These are phyloP conservation scores for Eucalyptus microcorys DNA, from an alignment of 345 rosid genomes.

Conservation along the genomic window DNA sequence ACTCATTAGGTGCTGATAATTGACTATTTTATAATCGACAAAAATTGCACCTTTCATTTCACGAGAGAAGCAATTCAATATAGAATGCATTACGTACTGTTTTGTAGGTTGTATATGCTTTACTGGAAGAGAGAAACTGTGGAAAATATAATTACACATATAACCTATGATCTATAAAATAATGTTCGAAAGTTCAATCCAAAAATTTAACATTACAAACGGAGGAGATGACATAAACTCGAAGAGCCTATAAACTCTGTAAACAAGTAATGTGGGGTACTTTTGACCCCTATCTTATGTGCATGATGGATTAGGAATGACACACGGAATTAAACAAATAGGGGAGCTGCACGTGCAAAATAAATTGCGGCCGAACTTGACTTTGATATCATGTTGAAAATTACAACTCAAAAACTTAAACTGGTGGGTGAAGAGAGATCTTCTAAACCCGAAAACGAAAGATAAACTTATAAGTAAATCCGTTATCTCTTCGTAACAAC, in stretches of 20 bases:
- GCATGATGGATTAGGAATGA: not conserved
- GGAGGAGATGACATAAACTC: not conserved
- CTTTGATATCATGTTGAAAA: not conserved
- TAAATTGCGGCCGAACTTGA: not conserved
- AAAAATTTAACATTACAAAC: not conserved
- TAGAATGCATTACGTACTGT: not conserved
- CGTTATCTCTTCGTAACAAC: not conserved
- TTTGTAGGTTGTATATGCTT: not conserved
- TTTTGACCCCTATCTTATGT: not conserved
- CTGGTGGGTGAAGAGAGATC: not conserved
- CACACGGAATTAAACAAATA: fast-evolving
- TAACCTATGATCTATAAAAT: not conserved
- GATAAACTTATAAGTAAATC: not conserved
- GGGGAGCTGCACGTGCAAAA: not conserved
- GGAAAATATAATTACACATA: not conserved
- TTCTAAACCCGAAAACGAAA: not conserved
- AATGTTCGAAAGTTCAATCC: not conserved
- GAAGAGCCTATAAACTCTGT: not conserved
- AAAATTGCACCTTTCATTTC: not conserved
- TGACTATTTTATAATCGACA: not conserved
- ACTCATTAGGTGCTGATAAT: not conserved
- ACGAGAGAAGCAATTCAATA: not conserved
- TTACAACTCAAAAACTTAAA: not conserved
- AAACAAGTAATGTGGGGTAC: not conserved
- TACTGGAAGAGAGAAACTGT: not conserved